Evolutionary conservation across 2,329 filamentous ascomycete genomes (phyloP).

Genomic region (Pseudogymnoascus sp.): DNA sequence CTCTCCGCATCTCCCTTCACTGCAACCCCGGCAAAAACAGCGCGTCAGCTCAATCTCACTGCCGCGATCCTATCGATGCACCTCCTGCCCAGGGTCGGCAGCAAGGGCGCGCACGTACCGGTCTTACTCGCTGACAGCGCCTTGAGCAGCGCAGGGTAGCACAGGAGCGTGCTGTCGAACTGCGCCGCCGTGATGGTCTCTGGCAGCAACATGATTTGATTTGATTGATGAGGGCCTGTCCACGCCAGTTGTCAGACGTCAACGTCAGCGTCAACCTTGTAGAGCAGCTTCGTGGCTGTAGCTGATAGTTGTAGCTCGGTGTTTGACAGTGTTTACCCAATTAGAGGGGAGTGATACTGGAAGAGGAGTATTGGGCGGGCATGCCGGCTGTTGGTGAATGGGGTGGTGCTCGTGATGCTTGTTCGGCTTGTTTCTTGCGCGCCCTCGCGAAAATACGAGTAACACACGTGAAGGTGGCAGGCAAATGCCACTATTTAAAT

Average conservation of each 20-base stretch:
- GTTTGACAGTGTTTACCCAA: neutral
- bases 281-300: neutral
- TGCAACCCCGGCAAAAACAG: neutral
- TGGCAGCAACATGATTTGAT: neutral
- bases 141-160: constrained; percentile 22
- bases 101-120: constrained; percentile 16
- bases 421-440: neutral
- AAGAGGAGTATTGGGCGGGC: neutral
- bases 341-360: neutral
- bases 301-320: neutral
- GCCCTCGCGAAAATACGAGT: neutral
- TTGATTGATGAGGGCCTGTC: neutral
- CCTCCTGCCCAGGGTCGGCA: neutral
- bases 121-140: constrained; percentile 13
- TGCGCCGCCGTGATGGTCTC: constrained; percentile 19
- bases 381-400: neutral
- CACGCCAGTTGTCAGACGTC: neutral
- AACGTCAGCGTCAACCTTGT: neutral
- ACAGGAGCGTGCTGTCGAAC: constrained; percentile 22
- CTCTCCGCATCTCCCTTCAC: constrained; percentile 19
- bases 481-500: neutral
- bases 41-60: constrained; percentile 14
- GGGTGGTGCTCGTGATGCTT: neutral
- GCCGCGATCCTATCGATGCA: neutral
- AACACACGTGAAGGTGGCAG: neutral